These are phyloP conservation scores for Discostella stelligera DNA, from an alignment of 352 stramenopile species.

Conservation along the genomic window DNA sequence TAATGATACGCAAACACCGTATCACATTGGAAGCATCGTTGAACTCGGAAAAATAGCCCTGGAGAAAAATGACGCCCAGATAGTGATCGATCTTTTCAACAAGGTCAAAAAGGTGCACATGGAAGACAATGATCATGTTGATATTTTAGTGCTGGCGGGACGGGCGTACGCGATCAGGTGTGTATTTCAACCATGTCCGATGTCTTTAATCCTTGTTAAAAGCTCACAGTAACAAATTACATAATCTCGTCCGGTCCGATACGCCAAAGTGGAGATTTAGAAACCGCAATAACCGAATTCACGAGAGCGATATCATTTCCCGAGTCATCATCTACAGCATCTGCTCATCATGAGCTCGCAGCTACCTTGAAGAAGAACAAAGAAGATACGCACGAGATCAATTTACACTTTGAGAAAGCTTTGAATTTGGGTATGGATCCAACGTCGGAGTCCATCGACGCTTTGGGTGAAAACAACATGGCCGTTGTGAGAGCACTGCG, in stretches of 20 bases:
- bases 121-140: slow-evolving; percentile 41
- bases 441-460: slow-evolving; percentile 48
- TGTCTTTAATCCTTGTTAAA: too few species aligned
- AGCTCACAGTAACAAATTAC: not conserved
- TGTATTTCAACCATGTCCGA: too few species aligned
- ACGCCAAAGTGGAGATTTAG: slow-evolving; percentile 34
- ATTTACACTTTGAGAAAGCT: slow-evolving; percentile 52
- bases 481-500: slow-evolving; percentile 43
- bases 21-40: slow-evolving; percentile 45
- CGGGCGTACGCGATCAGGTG: slow-evolving; percentile 32
- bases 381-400: slow-evolving; percentile 43
- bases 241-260: not conserved
- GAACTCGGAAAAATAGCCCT: slow-evolving; percentile 48
- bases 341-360: slow-evolving; percentile 50
- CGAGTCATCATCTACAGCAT: slow-evolving; percentile 30
- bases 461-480: slow-evolving; percentile 55
- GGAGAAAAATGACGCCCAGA: slow-evolving; percentile 24
- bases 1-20: slow-evolving; percentile 41
- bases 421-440: slow-evolving; percentile 52
- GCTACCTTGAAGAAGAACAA: slow-evolving; percentile 36
- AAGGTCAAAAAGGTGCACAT: slow-evolving; percentile 41
- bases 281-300: slow-evolving; percentile 43
- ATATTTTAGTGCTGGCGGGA: slow-evolving; percentile 38
- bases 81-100: slow-evolving; percentile 41
- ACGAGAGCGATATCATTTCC: slow-evolving; percentile 46